Conservation (phyloP, 129 eudicot genomes). For the Kitagawia praeruptora region DNA sequence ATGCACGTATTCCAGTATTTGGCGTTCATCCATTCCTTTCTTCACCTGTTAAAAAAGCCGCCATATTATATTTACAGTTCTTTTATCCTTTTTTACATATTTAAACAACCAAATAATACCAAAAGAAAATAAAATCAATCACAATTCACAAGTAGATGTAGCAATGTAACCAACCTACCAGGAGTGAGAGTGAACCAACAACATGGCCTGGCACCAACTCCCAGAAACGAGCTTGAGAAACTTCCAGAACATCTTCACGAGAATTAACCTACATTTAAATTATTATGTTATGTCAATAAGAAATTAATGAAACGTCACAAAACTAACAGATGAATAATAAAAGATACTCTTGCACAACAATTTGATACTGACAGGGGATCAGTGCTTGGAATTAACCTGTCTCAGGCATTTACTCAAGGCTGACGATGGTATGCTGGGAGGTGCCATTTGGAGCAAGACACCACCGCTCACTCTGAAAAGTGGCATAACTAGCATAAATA, state of each 20-base stretch:
- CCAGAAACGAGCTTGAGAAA: slow-evolving; percentile 86
- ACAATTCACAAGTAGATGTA: background rate
- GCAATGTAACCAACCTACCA: slow-evolving; percentile 28
- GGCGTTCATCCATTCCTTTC: slow-evolving; percentile 53
- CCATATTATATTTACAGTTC: background rate
- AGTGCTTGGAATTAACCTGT: slow-evolving; percentile 42
- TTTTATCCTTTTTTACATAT: background rate
- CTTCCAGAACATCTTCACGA: slow-evolving; percentile 66
- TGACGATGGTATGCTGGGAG: slow-evolving; percentile 65
- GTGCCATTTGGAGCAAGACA: slow-evolving; percentile 79
- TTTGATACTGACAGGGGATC: background rate
- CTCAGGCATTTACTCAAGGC: slow-evolving; percentile 86
- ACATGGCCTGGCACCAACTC: slow-evolving; percentile 92
- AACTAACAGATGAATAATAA: background rate
- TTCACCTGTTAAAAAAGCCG: slow-evolving; percentile 44
- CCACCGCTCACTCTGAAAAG: slow-evolving; percentile 80
- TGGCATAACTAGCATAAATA: slow-evolving; percentile 92
- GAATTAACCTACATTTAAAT: slow-evolving; percentile 44
- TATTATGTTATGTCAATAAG: background rate
- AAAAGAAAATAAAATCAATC: background rate
- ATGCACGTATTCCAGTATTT: slow-evolving; percentile 55
- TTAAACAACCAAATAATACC: no score
- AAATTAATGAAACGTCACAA: background rate
- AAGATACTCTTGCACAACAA: no score
- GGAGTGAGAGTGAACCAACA: slow-evolving; percentile 73